Conservation (phyloP, 345 rosid genomes). For the Sisymbrium altissimum region DNA sequence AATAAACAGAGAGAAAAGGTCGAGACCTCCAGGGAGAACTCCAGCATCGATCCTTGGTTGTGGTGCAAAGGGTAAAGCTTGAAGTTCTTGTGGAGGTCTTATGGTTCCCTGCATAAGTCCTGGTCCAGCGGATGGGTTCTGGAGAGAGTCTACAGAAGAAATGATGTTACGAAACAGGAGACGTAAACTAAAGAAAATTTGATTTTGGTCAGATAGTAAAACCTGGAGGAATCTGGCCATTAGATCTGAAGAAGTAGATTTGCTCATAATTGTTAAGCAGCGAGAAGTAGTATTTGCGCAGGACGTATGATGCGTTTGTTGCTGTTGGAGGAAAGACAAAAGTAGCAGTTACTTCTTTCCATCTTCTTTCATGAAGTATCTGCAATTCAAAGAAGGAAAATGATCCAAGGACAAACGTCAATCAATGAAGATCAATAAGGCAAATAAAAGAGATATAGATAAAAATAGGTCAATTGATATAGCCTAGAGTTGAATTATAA, state of each 20-base stretch:
- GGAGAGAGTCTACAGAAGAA: conserved; percentile 49
- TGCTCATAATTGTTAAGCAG: conserved; percentile 80
- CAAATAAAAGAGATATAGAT: neutral
- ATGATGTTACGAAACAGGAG: conserved; percentile 7
- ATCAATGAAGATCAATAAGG: neutral
- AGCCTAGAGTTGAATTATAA: neutral
- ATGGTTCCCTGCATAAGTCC: conserved; percentile 43
- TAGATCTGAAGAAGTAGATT: conserved; percentile 62
- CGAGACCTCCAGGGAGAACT: conserved; percentile 51
- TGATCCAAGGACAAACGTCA: neutral
- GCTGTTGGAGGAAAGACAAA: conserved; percentile 98
- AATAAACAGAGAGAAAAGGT: neutral
- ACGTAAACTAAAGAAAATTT: neutral
- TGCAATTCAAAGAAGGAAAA: conserved; percentile 30
- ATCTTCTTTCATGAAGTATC: conserved; percentile 78
- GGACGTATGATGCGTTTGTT: conserved; percentile 87
- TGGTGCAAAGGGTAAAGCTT: conserved; percentile 39
- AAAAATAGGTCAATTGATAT: neutral
- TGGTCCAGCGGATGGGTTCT: conserved; percentile 35
- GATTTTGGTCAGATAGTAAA: neutral
- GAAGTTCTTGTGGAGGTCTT: conserved; percentile 44
- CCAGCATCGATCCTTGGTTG: conserved; percentile 42
- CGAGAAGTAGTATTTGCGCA: conserved; percentile 87
- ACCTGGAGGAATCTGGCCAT: conserved; percentile 60
- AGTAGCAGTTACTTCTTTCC: conserved; percentile 97